Percentiles rank a stretch among this genome's conserved stretches.
Conservation (phyloP, 306 rosid genomes). For the Acmispon strigosus region DNA sequence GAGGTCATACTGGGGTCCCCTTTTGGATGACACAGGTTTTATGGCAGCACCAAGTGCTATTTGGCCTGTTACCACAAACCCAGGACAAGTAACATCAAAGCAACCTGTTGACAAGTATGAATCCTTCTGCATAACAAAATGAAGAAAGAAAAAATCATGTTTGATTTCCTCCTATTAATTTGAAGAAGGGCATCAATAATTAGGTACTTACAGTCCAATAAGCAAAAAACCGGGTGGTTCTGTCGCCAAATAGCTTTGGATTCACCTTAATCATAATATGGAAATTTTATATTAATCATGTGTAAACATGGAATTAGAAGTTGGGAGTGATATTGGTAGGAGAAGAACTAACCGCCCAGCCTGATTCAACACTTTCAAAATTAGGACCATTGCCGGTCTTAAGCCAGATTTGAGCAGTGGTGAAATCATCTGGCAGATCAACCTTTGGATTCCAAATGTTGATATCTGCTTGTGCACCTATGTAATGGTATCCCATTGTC, state of each 20-base stretch:
- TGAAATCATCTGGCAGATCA: constrained; percentile 35
- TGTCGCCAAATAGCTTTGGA: constrained; percentile 46
- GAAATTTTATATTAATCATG: not conserved
- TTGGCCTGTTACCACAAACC: constrained; percentile 48
- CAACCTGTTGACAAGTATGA: constrained; percentile 54
- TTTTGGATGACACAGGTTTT: constrained; percentile 14
- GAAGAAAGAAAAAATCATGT: not conserved
- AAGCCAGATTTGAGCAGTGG: constrained; percentile 59
- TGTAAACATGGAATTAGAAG: not conserved
- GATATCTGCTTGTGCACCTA: constrained; percentile 53
- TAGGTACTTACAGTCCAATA: constrained; percentile 53
- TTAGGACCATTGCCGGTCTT: constrained; percentile 23
- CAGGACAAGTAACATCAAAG: constrained; percentile 58
- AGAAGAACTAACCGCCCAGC: constrained; percentile 42
- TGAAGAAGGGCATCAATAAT: not conserved
- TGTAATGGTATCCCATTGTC: constrained; percentile 37
- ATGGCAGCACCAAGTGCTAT: constrained; percentile 42
- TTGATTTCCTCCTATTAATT: too few species aligned
- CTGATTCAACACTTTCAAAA: constrained; percentile 64
- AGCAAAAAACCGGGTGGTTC: constrained; percentile 23
- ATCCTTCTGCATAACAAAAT: constrained; percentile 26
- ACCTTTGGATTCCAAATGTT: constrained; percentile 59
- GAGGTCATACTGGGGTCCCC: constrained; percentile 27
- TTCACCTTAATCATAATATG: constrained; percentile 31
- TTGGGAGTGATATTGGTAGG: not conserved